phyloP scores from a whole-genome alignment of 352 stramenopile genomes.

The Vaucheria bursata region DNA sequence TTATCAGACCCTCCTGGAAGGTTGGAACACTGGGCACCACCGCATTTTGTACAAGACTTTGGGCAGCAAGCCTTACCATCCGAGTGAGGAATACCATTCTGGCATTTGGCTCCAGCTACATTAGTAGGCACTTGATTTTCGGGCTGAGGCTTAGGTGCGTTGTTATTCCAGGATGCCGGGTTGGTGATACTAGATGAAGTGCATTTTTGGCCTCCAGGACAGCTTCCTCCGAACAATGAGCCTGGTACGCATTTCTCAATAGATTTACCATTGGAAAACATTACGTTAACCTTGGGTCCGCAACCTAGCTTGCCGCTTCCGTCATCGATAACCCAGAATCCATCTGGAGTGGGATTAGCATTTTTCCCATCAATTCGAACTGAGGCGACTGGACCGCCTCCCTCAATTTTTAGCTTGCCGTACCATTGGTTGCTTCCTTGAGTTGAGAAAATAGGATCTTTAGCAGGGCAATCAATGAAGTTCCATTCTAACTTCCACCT shows the following conservation, averaged over 20 bases:
- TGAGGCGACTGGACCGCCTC: neutral
- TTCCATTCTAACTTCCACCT: neutral
- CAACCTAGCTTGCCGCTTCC: constrained; percentile 5
- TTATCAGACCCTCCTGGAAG: neutral
- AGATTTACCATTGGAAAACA: neutral
- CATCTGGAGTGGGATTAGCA: neutral
- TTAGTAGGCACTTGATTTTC: no score
- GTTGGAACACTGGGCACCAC: neutral
- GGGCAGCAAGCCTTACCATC: neutral
- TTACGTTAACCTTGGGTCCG: neutral
- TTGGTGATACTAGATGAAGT: no score
- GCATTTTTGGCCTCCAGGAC: no score
- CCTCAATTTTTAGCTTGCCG: constrained; percentile 7
- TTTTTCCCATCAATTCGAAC: neutral
- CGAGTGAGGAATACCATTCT: neutral
- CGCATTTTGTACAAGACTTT: neutral
- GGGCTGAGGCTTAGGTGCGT: no score
- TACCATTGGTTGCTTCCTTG: constrained; percentile 3
- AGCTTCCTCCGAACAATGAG: neutral
- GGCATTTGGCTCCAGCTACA: no score
- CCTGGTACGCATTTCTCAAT: neutral
- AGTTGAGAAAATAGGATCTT: neutral
- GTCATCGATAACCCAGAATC: neutral
- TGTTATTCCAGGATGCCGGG: no score
- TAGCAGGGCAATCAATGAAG: neutral